Percentiles rank a stretch among this genome's conserved stretches.
Conservation (phyloP, 164 flowering plant genomes). For the Houttuynia cordata region DNA sequence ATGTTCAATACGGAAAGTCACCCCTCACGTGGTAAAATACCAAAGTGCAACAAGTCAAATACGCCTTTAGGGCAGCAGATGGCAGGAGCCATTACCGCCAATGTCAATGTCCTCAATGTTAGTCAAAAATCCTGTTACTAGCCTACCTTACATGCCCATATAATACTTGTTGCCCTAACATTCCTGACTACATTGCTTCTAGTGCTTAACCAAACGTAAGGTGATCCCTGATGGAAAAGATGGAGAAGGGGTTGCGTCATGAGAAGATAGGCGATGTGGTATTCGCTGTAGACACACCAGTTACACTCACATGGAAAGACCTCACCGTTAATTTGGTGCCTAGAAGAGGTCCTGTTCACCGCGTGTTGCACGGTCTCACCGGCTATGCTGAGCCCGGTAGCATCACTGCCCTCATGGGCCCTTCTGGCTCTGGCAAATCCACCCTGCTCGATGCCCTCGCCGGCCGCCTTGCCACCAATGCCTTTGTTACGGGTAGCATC, state of each 20-base stretch:
- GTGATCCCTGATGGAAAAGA: no score
- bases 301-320: constrained; percentile 80
- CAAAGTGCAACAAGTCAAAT: no score
- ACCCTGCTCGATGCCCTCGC: constrained; percentile 86
- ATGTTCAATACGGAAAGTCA: no score
- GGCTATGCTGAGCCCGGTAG: constrained; percentile 83
- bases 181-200: no score
- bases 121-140: no score
- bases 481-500: constrained; percentile 67
- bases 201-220: no score
- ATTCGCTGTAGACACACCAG: constrained; percentile 61
- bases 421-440: constrained; percentile 90
- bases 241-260: constrained; percentile 58
- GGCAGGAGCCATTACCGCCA: no score
- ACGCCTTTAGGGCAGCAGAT: no score
- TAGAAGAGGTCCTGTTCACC: constrained; percentile 54
- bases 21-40: no score
- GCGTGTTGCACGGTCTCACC: constrained; percentile 57
- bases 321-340: constrained; percentile 69
- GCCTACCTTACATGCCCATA: no score
- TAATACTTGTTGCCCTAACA: no score
- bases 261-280: constrained; percentile 42
- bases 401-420: constrained; percentile 86
- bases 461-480: constrained; percentile 76
- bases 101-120: no score